Conservation (phyloP, 305 asterid genomes). For the Nicotiana rustica region DNA sequence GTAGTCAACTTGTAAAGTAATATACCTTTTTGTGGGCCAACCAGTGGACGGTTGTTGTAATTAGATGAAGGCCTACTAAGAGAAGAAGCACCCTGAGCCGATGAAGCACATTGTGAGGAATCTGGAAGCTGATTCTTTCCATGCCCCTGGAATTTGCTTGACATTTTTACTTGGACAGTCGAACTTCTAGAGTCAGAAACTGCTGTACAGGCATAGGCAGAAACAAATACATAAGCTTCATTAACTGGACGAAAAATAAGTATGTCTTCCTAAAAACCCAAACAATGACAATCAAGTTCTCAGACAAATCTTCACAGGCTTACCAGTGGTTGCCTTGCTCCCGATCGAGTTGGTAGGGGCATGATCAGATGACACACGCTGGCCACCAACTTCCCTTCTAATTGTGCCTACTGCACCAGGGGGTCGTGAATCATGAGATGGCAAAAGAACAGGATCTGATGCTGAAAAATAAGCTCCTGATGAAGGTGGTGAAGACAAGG, state of each 20-base stretch:
- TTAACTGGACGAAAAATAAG: conserved; percentile 35
- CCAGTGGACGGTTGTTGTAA: conserved; percentile 69
- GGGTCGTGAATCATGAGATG: conserved; percentile 62
- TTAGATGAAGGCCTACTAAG: conserved; percentile 73
- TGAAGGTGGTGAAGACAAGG: conserved; percentile 51
- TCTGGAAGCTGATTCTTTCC: conserved; percentile 66
- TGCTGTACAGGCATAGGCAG: conserved; percentile 47
- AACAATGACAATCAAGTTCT: conserved; percentile 10
- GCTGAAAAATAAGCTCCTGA: conserved; percentile 61
- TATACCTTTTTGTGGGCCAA: conserved; percentile 77
- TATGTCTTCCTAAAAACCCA: neutral
- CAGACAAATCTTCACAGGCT: conserved; percentile 49
- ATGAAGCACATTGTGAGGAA: conserved; percentile 52
- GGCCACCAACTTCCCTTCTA: conserved; percentile 55
- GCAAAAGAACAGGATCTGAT: conserved; percentile 58
- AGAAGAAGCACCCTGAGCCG: conserved; percentile 51
- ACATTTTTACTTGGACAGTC: conserved; percentile 52
- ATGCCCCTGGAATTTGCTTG: conserved; percentile 50
- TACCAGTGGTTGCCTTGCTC: conserved; percentile 57
- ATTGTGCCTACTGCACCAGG: conserved; percentile 57
- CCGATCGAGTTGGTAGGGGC: conserved; percentile 47
- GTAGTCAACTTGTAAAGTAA: neutral
- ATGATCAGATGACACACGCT: conserved; percentile 39
- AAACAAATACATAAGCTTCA: conserved; percentile 33
- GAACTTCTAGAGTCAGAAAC: conserved; percentile 54